Evolutionary conservation across 768 basidiomycete genomes (phyloP), one percentile per base, ranked within the genome.

Genomic region (Cyclocybe aegerita): DNA sequence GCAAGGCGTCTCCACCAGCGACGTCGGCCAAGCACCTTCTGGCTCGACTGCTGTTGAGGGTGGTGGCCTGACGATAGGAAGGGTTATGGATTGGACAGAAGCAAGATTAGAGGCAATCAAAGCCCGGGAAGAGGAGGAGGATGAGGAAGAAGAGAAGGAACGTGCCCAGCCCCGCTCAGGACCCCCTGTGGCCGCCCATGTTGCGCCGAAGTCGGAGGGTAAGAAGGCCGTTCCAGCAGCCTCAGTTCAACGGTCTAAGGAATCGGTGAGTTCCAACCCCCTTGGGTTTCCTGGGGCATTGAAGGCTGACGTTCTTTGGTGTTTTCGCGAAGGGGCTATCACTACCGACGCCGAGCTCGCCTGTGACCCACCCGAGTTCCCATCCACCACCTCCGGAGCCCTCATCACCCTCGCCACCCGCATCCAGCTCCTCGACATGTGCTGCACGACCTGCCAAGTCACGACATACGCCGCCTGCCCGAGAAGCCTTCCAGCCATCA

Each of bases 71-170:
- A 82, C 85, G 0, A 85, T 92, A 59, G 90, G 86, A 9, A 68
- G 84, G 29, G 83, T 93, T 44, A 81, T 92, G 84, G 89, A 92
- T 59, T 92, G 88, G 85, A 81, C 86, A 53, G 90, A 93, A 62
- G 90, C 88, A 0, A 72, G 90, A 49, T 66, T 90, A 38, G 90
- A 92, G 16, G 90, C 88, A 0, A 80, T 92, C 50, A 82, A 77
- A 57, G 74, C 82, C 1, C 75, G 83, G 39, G 86, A 89, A 47
- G 90, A 92, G 47, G 90, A 90, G 61, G 89, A 90, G 53, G 88
- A 88, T 30, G 88, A 90, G 61, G 89, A 90, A 50, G 86, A 89
- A 54, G 86, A 88, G 54, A 70, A 64, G 57, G 79, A 79, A 54
- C 67, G 76, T 55, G 63, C 61, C 40, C 52, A 7, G 14, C 60